Percentiles rank a stretch among this genome's conserved stretches.
Conservation (phyloP, 208 protist species). For the Leptomonas pyrrhocoris region DNA sequence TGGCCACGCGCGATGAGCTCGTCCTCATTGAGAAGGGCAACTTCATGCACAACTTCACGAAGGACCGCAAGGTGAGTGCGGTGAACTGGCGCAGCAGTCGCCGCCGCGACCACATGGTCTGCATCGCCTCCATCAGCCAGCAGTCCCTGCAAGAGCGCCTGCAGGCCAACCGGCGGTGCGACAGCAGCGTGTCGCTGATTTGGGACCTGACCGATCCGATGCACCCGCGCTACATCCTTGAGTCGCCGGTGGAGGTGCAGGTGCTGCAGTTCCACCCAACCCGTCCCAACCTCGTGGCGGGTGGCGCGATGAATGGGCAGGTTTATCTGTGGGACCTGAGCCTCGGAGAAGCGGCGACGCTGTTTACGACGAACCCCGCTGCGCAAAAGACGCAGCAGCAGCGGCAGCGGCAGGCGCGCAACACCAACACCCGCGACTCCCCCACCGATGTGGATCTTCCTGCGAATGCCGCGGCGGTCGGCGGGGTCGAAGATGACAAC, state of each 20-base stretch:
- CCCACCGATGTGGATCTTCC: background rate
- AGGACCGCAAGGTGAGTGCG: constrained; percentile 75
- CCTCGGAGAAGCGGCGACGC: constrained; percentile 38
- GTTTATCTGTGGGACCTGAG: constrained; percentile 91
- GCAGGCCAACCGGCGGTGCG: constrained; percentile 69
- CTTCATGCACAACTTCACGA: constrained; percentile 80
- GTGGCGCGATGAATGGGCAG: constrained; percentile 90
- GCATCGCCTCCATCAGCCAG: constrained; percentile 72
- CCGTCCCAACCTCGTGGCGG: constrained; percentile 77
- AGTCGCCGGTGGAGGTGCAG: constrained; percentile 88
- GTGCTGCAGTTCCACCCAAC: constrained; percentile 88
- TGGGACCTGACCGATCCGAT: constrained; percentile 92
- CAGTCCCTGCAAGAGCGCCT: constrained; percentile 76
- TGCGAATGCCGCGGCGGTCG: background rate
- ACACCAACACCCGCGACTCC: background rate
- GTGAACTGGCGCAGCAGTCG: constrained; percentile 83
- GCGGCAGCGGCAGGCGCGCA: background rate
- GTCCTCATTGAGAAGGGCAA: constrained; percentile 87
- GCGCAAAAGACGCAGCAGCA: constrained; percentile 18
- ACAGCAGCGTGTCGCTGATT: constrained; percentile 78
- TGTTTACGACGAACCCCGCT: constrained; percentile 19
- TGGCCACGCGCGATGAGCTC: constrained; percentile 80
- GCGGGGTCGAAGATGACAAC: background rate
- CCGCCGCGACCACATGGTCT: constrained; percentile 73
- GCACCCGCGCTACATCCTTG: constrained; percentile 88